Conservation (phyloP, 441 rosid species). For the Euphorbia celastroides region DNA sequence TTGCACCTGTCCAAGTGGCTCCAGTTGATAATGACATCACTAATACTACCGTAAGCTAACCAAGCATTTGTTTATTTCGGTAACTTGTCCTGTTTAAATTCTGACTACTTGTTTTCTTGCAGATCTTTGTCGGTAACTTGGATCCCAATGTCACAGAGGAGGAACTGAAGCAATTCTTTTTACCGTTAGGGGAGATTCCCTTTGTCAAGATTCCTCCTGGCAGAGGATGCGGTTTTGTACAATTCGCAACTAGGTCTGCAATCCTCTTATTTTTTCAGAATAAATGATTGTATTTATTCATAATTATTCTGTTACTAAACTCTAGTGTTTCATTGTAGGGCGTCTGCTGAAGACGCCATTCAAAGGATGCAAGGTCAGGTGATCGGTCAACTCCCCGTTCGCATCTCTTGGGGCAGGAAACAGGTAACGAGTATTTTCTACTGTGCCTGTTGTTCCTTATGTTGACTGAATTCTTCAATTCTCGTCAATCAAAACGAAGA, state of each 20-base stretch:
- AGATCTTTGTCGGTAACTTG: constrained; percentile 71
- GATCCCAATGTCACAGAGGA: constrained; percentile 85
- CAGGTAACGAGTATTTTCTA: constrained; percentile 55
- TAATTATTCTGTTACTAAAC: constrained; percentile 8
- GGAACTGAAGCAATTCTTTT: constrained; percentile 69
- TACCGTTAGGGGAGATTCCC: constrained; percentile 64
- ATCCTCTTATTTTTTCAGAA: neutral
- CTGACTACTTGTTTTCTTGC: constrained; percentile 27
- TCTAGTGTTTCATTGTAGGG: constrained; percentile 29
- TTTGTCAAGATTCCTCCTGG: constrained; percentile 76
- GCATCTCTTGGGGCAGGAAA: constrained; percentile 87
- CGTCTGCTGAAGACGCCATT: constrained; percentile 88
- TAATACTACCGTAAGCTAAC: constrained; percentile 62
- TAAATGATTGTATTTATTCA: neutral
- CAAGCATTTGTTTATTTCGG: neutral
- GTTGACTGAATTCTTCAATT: neutral
- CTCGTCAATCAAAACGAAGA: neutral
- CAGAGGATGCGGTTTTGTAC: constrained; percentile 85
- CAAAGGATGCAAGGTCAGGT: constrained; percentile 82
- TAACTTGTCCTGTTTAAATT: constrained; percentile 8
- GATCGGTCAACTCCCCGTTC: constrained; percentile 89
- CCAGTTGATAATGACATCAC: constrained; percentile 66
- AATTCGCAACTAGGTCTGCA: constrained; percentile 61
- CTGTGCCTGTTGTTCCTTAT: neutral
- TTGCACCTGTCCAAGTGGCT: constrained; percentile 51